Conservation (phyloP, 1,284 basidiomycete genomes). For the Irpex sp. region DNA sequence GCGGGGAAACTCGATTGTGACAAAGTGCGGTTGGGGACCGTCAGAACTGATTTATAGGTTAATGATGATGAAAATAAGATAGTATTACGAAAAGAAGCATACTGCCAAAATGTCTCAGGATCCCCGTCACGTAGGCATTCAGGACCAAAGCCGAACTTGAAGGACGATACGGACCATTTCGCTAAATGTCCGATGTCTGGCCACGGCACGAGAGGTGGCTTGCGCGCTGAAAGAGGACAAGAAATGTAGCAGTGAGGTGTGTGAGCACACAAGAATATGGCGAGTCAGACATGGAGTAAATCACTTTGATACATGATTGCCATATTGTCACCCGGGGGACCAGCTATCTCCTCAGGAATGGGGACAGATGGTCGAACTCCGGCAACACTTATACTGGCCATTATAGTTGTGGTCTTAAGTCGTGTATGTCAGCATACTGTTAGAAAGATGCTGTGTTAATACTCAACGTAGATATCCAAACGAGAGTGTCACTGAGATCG, state of each 20-base stretch:
- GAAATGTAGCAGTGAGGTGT: neutral
- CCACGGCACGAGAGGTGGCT: conserved; percentile 55
- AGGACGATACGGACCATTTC: conserved; percentile 96
- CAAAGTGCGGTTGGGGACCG: conserved; percentile 94
- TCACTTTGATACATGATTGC: conserved; percentile 35
- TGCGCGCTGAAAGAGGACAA: conserved; percentile 24
- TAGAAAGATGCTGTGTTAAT: no score
- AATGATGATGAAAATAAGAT: conserved; percentile 2
- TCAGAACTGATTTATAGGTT: conserved; percentile 68
- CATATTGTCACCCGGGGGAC: conserved; percentile 25
- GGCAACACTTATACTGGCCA: conserved; percentile 20
- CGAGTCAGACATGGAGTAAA: neutral
- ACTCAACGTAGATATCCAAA: no score
- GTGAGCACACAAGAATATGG: no score
- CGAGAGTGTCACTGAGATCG: no score
- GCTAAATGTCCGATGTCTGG: conserved; percentile 83
- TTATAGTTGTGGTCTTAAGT: neutral
- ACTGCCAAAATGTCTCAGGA: conserved; percentile 98
- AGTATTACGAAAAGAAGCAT: conserved; percentile 31
- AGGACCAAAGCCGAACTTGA: conserved; percentile 95
- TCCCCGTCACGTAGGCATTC: conserved; percentile 89
- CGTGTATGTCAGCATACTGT: no score
- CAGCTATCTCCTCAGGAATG: conserved; percentile 10
- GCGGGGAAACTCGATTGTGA: conserved; percentile 91
- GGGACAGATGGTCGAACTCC: conserved; percentile 8